Conservation (phyloP, 352 stramenopile genomes). For the Pythium apleroticum region DNA sequence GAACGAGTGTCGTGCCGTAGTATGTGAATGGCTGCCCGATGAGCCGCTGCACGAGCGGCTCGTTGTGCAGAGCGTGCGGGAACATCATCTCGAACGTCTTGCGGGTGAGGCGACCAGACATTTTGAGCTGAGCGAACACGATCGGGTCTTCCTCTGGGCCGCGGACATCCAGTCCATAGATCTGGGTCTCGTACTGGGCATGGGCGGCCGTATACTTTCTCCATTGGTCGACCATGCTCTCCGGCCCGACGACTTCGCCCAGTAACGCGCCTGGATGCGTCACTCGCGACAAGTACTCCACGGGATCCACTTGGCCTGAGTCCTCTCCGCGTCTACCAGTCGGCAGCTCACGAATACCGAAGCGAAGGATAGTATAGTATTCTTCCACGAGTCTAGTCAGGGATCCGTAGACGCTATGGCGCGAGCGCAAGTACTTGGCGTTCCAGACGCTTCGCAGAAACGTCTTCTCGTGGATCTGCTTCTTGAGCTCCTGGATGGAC, state of each 20-base stretch:
- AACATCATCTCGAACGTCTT: conserved; percentile 12
- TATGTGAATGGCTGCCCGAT: conserved; percentile 8
- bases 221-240: conserved; percentile 16
- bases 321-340: background rate
- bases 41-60: conserved; percentile 12
- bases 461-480: conserved; percentile 12
- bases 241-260: conserved; percentile 3
- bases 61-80: background rate
- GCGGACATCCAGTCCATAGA: conserved; percentile 2
- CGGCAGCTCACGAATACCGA: background rate
- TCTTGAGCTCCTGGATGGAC: background rate
- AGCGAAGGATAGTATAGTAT: conserved; percentile 7
- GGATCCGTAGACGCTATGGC: conserved; percentile 8
- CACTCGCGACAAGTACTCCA: conserved; percentile 1
- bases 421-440: conserved; percentile 15
- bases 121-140: conserved; percentile 4
- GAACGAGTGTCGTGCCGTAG: conserved; percentile 9
- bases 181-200: background rate
- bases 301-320: background rate
- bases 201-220: conserved; percentile 8
- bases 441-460: conserved; percentile 13
- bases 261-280: conserved; percentile 1
- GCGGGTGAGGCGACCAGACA: background rate
- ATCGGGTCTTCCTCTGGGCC: conserved; percentile 8
- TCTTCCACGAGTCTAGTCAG: background rate